Base-by-base conservation (phyloP, 257 asterid species). In the Lycium barbarum region DNA sequence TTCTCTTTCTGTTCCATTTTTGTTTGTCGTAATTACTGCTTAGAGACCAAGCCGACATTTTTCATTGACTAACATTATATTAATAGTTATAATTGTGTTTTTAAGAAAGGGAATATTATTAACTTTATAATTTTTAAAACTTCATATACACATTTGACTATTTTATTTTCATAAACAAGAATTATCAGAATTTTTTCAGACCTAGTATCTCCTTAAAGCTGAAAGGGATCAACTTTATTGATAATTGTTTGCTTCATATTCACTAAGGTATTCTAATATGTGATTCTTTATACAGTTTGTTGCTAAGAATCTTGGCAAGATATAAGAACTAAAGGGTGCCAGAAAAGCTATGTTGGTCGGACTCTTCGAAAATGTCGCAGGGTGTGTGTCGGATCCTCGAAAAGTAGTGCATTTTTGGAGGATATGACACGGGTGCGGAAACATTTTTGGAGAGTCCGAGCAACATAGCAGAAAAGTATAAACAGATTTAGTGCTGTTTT, bases 221-320 rank as follows among this genome's bases (percentile, higher is more conserved):
- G 81, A 51, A 51, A 76, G 9, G 35, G 0, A 51, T 76, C 58
- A 76, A 51, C 14, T 51, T 76, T 76, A 38, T 26, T 51, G 49
- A 9, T 1, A 12, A 51, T 14, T 51, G 13, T 7, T 53, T 74
- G 7, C 43, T 49, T 74, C 20, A 14, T 51, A 53, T 2, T 74
- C 61, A 49, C 22, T 7, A 51, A 76, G 82, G 82, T 76, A 26
- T 51, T 72, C 10, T 18, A 40, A 45, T 45, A 9, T 51, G 49
- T 53, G 45, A 51, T 53, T 26, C 82, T 76, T 76, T 76, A 26
- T 49, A 51, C 0, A 51, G 4, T 51, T 76, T 76, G 45, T 76
- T 76, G 62, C 81, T 76, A 13, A 74, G 81, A 74, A 74, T 74
- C 20, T 74, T 47, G 59, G 61, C 9, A 22, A 20, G 61, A 20